phyloP scores from a whole-genome alignment of 1,284 basidiomycete species.

The Papiliotrema fonsecae region DNA sequence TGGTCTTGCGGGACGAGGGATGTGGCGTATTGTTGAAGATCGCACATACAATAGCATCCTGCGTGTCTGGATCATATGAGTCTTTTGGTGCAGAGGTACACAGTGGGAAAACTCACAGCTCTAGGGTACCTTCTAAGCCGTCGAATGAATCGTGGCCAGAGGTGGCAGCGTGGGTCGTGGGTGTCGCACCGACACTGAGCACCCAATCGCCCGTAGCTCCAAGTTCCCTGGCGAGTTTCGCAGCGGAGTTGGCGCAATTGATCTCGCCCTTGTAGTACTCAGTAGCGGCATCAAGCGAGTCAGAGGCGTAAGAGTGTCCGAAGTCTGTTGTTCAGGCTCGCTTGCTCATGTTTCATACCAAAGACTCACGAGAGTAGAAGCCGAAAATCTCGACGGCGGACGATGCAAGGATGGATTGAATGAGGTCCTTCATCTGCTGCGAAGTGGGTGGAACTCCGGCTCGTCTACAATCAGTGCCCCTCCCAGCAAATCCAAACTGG shows the following conservation, averaged over 20 bases:
- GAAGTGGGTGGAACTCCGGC: conserved; percentile 66
- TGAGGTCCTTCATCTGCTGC: conserved; percentile 56
- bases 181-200: conserved; percentile 78
- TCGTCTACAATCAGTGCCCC: conserved; percentile 58
- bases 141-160: conserved; percentile 5
- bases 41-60: conserved; percentile 71
- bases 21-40: conserved; percentile 77
- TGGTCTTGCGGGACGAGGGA: conserved; percentile 56
- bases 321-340: conserved; percentile 26
- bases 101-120: conserved; percentile 23
- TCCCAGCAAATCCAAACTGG: no score
- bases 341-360: no score
- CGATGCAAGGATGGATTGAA: conserved; percentile 55
- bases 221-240: conserved; percentile 53
- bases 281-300: conserved; percentile 59
- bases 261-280: conserved; percentile 68
- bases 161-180: conserved; percentile 56
- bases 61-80: conserved; percentile 53
- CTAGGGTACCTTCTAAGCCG: conserved; percentile 32
- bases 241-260: conserved; percentile 63
- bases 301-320: conserved; percentile 65
- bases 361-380: conserved; percentile 68
- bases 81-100: not conserved
- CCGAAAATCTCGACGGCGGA: conserved; percentile 62
- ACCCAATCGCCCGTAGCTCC: conserved; percentile 55